Evolutionary conservation across 768 basidiomycete species (phyloP), one percentile per base, ranked within the genome.

Genomic region (Hypholoma sublateritium): DNA sequence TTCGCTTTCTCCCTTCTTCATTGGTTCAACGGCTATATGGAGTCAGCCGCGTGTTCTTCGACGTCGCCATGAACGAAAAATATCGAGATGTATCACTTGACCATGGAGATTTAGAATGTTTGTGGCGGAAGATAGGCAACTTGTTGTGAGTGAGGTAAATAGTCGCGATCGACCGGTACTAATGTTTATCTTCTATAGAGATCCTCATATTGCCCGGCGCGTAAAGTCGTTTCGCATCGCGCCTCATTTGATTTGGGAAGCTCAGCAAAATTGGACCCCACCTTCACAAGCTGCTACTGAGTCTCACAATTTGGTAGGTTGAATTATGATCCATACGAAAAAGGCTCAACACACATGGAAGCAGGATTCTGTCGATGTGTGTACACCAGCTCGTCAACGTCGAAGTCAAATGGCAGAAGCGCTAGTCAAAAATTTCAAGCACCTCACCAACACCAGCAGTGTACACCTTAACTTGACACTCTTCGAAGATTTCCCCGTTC

Each of bases 41-140:
- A 14, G 59, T 66, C 51, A 66, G 64, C 28, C 59, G 46, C 42
- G 37, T 55, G 4, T 53, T 64, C n/a, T 62, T 59, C 25, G 53
- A 62, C 19, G 42, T 64, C 14, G 54, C 57, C 25, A 56, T 66
- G 57, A 50, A 59, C 28, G 57, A 32, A 48, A 49, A 48, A 14
- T 66, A 62, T 28, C 41, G 46, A 1, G n/a, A 47, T 36, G 48
- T 62, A 21, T 37, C 6, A 11, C 42, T 64, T 19, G 45, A 53
- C 21, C 19, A 50, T 6, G 28, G 53, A 16, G 32, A 50, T 32
- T 9, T 32, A 24, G 34, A 32, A 16, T 7, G 35, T 13, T 5
- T 52, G 24, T 13, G 14, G 19, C 43, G 47, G 17, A 36, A 50
- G 5, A 11, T 58, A 11, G 53, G 41, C 1, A 19, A 12, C 16